phyloP scores from a whole-genome alignment of 1,139 yeast genomes.

The Oligophagozyma castellii region DNA sequence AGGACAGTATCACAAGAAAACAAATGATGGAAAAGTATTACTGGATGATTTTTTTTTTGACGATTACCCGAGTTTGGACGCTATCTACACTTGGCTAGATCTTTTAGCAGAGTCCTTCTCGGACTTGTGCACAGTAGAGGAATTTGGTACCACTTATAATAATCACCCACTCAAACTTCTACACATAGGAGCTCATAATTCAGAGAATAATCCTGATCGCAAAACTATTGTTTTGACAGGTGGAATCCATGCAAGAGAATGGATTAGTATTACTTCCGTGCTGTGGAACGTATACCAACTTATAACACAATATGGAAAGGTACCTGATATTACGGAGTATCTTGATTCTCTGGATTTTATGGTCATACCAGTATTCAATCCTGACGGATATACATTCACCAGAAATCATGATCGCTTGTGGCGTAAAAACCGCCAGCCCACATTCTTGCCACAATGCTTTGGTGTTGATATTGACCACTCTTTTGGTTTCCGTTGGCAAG shows the following conservation, averaged over 20 bases:
- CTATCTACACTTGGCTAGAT: constrained; percentile 63
- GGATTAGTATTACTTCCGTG: constrained; percentile 68
- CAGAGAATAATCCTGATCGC: constrained; percentile 35
- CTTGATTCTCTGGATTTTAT: constrained; percentile 49
- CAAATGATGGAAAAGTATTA: constrained; percentile 3
- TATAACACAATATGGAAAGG: constrained; percentile 35
- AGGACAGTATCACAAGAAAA: constrained; percentile 6
- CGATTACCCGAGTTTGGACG: constrained; percentile 53
- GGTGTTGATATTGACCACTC: constrained; percentile 87
- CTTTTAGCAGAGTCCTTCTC: constrained; percentile 45
- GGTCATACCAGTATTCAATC: constrained; percentile 73
- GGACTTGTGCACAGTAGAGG: constrained; percentile 41
- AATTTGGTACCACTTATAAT: constrained; percentile 63
- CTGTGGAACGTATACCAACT: constrained; percentile 48
- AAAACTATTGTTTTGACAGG: constrained; percentile 69
- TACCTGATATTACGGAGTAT: constrained; percentile 28
- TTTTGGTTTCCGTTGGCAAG: constrained; percentile 61
- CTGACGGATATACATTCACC: constrained; percentile 79
- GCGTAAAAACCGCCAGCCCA: constrained; percentile 79
- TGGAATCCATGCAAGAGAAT: constrained; percentile 83
- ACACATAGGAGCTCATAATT: constrained; percentile 37
- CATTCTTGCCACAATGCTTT: constrained; percentile 49
- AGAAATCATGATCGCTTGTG: constrained; percentile 75
- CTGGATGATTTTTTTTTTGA: constrained; percentile 38
- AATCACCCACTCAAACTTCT: constrained; percentile 56